A percentile compares a stretch with the other conserved stretches of the same genome.
These are phyloP conservation scores for Croton laevigatus DNA, from an alignment of 441 rosid genomes.

Conservation along the genomic window DNA sequence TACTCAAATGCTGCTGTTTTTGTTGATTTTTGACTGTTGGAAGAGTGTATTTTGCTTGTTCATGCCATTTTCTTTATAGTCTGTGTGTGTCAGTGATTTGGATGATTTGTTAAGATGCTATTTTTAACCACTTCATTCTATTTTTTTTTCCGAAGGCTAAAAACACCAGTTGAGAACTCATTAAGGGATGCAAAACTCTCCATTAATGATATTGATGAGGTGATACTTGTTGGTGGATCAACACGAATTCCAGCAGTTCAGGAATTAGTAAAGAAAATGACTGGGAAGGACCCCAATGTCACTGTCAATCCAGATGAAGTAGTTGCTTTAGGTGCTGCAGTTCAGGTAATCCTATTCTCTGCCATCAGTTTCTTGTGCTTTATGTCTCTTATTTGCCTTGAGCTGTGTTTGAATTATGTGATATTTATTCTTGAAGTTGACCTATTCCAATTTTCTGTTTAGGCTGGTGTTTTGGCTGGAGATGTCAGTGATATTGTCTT, in stretches of 20 bases:
- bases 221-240: conserved; percentile 97
- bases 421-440: not conserved
- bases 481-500: conserved; percentile 94
- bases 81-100: not conserved
- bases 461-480: conserved; percentile 96
- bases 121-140: not conserved
- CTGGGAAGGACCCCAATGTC: conserved; percentile 89
- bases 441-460: not conserved
- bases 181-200: conserved; percentile 82
- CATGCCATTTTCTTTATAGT: not conserved
- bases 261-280: conserved; percentile 81
- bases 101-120: not conserved
- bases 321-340: conserved; percentile 94
- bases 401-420: not conserved
- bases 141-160: conserved; percentile 43
- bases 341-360: conserved; percentile 52
- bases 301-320: conserved; percentile 87
- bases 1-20: conserved; percentile 12
- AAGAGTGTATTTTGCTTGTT: not conserved
- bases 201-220: conserved; percentile 80
- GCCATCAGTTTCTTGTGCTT: too few species aligned
- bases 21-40: not conserved
- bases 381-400: not conserved
- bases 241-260: conserved; percentile 93
- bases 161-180: conserved; percentile 76